Percentiles rank a stretch among this genome's conserved stretches.
phyloP scores from a whole-genome alignment of 1,284 basidiomycete genomes.

The Boletus smithii region DNA sequence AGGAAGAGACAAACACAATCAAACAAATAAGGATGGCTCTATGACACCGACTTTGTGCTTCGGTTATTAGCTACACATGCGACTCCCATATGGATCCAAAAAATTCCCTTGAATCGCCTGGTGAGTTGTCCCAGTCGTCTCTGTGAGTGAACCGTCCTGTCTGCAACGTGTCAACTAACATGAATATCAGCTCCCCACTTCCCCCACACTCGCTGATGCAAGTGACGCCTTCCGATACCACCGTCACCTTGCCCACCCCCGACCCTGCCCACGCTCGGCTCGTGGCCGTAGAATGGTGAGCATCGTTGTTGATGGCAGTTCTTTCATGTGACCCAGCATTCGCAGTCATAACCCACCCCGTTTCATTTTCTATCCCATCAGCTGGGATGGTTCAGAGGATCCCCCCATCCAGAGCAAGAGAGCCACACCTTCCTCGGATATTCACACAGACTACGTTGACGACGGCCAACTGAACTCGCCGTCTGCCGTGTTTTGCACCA shows the following conservation, averaged over 20 bases:
- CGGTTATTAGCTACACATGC: no score
- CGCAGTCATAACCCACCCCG: conserved; percentile 18
- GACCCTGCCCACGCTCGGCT: conserved; percentile 13
- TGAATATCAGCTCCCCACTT: no score
- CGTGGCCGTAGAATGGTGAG: conserved; percentile 12
- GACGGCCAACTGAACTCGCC: conserved; percentile 2
- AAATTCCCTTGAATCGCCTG: no score
- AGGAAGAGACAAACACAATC: conserved; percentile 17
- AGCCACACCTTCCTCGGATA: no score
- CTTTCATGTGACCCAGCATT: neutral
- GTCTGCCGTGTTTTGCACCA: conserved; percentile 7
- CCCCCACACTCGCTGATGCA: no score
- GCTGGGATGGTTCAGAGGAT: conserved; percentile 24
- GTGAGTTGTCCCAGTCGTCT: no score
- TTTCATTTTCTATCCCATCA: conserved; percentile 28
- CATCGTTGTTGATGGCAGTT: neutral
- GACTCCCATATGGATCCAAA: no score
- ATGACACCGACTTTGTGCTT: no score
- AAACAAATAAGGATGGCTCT: conserved; percentile 21
- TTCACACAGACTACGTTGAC: conserved; percentile 1
- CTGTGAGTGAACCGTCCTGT: no score
- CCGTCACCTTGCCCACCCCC: conserved; percentile 18
- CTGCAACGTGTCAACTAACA: no score
- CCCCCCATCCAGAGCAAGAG: neutral
- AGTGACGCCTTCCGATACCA: conserved; percentile 22